phyloP scores from a whole-genome alignment of 352 stramenopile genomes.

The Globisporangium alternatum region DNA sequence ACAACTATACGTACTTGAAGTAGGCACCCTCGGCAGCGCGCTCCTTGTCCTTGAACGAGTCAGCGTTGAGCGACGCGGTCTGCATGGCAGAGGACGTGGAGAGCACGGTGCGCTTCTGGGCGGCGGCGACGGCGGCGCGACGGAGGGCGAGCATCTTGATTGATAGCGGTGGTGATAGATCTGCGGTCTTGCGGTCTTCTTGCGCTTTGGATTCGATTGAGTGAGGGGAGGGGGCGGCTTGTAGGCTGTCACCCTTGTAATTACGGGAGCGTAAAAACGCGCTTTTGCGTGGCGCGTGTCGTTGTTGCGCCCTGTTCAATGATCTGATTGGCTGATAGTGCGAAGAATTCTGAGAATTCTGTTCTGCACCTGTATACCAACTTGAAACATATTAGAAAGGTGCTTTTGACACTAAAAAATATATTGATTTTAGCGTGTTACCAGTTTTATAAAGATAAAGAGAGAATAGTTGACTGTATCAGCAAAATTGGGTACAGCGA shows the following conservation, averaged over 20 bases:
- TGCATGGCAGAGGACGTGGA: conserved; percentile 28
- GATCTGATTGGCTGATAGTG: neutral
- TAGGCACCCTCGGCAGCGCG: conserved; percentile 67
- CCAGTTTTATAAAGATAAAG: too few relatives aligned
- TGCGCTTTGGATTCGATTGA: conserved; percentile 2
- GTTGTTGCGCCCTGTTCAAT: neutral
- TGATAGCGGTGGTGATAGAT: conserved; percentile 12
- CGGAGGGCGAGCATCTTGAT: conserved; percentile 65
- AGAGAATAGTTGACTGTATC: too few relatives aligned
- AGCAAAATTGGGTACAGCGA: neutral
- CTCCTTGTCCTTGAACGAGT: conserved; percentile 67
- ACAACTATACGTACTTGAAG: conserved; percentile 73
- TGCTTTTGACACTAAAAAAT: too few relatives aligned
- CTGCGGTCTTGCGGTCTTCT: conserved; percentile 4
- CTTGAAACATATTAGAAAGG: too few relatives aligned
- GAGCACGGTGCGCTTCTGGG: conserved; percentile 45
- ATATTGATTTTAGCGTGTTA: too few relatives aligned
- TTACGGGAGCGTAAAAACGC: conserved; percentile 14
- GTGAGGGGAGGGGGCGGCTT: neutral
- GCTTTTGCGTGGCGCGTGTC: neutral
- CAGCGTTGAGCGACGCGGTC: conserved; percentile 41
- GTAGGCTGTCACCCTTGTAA: conserved; percentile 1
- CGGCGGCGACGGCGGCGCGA: conserved; percentile 41
- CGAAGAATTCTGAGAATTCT: too few relatives aligned
- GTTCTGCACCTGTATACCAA: too few relatives aligned